A percentile compares a stretch with the other conserved stretches of the same genome.
These are phyloP conservation scores for Malassezia globosa DNA, from an alignment of 1,284 basidiomycete genomes.

Conservation along the genomic window DNA sequence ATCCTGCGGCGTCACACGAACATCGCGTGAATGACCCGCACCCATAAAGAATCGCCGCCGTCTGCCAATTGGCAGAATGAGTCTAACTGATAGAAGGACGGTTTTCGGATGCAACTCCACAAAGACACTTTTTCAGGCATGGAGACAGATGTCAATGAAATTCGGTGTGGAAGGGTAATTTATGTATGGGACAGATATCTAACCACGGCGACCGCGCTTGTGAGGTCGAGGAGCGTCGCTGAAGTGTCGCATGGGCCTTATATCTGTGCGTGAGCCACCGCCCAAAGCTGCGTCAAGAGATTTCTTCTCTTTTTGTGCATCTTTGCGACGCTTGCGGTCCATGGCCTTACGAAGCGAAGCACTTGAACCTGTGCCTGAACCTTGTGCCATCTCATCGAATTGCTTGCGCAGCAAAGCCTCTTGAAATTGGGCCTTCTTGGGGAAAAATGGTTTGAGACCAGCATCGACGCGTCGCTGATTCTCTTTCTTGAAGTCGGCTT, in stretches of 20 bases:
- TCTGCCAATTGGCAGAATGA: too few species aligned
- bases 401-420: constrained; percentile 11
- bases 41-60: too few species aligned
- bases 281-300: constrained; percentile 14
- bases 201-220: constrained; percentile 16
- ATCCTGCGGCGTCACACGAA: constrained; percentile 82
- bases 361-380: neutral
- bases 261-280: constrained; percentile 12
- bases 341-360: constrained; percentile 14
- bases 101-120: too few species aligned
- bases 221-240: neutral
- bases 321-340: constrained; percentile 15
- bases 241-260: neutral
- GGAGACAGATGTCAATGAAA: too few species aligned
- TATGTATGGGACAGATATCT: too few species aligned
- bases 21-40: constrained; percentile 23
- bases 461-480: constrained; percentile 38
- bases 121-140: too few species aligned
- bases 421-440: constrained; percentile 57
- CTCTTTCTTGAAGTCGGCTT: constrained; percentile 50
- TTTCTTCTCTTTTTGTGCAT: constrained; percentile 12
- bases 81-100: too few species aligned
- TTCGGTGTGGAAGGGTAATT: too few species aligned
- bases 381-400: constrained; percentile 11
- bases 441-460: constrained; percentile 55